These are phyloP conservation scores for Salix purpurea DNA, from an alignment of 345 rosid species.

Conservation along the genomic window DNA sequence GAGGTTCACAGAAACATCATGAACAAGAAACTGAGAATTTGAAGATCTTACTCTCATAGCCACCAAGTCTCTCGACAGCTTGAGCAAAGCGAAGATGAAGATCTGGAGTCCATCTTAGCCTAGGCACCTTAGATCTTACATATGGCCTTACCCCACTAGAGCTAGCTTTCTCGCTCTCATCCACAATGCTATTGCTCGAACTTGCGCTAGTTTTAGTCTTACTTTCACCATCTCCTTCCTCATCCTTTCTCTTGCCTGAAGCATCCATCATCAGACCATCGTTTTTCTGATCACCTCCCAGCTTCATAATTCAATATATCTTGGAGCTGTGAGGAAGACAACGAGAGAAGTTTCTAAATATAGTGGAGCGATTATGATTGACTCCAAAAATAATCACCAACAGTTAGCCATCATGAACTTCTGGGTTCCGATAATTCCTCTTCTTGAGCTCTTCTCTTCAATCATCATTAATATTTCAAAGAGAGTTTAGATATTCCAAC, in stretches of 20 bases:
- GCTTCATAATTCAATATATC: slow-evolving; percentile 4
- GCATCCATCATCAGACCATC: slow-evolving; percentile 15
- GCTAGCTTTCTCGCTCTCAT: slow-evolving; percentile 26
- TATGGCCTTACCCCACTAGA: slow-evolving; percentile 54
- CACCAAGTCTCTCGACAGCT: slow-evolving; percentile 77
- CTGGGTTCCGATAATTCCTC: not conserved
- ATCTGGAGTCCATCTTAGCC: slow-evolving; percentile 78
- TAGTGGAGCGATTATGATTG: not conserved
- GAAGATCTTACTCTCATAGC: slow-evolving; percentile 54
- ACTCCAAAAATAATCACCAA: not conserved
- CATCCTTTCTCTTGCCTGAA: not conserved
- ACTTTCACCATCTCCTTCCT: slow-evolving; percentile 26
- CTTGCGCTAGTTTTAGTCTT: slow-evolving; percentile 32
- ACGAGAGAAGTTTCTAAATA: not conserved
- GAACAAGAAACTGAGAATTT: not conserved
- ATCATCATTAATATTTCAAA: not conserved
- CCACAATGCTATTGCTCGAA: slow-evolving; percentile 35
- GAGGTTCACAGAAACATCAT: not conserved
- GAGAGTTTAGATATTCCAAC: not conserved
- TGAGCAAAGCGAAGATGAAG: slow-evolving; percentile 72
- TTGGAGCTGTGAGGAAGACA: not conserved
- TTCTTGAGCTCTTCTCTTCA: not conserved
- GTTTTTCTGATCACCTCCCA: not conserved
- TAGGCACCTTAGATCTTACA: slow-evolving; percentile 67
- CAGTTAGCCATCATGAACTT: not conserved